Evolutionary conservation across 805 yeast species (phyloP).

Genomic region (Zygosaccharomyces siamensis): DNA sequence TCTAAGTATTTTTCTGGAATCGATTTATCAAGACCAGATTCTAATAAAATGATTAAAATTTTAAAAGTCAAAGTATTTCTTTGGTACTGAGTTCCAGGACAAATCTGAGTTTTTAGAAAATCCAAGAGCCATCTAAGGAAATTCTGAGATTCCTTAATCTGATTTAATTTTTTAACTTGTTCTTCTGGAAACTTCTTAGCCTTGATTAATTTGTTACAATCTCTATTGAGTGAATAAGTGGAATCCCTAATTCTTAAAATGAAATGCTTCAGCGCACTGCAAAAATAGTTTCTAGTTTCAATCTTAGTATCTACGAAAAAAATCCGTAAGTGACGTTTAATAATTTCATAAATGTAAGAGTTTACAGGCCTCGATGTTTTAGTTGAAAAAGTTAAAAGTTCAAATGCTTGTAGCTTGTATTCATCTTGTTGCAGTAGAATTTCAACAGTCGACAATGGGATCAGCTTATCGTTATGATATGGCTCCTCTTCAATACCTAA

Average conservation of each 20-base stretch:
- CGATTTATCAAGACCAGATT: conserved; percentile 52
- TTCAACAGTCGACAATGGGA: conserved; percentile 34
- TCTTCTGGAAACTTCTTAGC: conserved; percentile 38
- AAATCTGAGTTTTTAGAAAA: conserved; percentile 38
- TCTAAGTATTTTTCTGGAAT: conserved; percentile 37
- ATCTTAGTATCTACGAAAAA: conserved; percentile 62
- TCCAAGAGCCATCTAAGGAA: conserved; percentile 42
- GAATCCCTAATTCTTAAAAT: conserved; percentile 65
- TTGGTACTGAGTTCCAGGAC: conserved; percentile 57
- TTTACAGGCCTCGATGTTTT: conserved; percentile 58
- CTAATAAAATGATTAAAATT: conserved; percentile 43
- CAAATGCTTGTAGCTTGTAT: conserved; percentile 50
- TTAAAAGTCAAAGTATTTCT: conserved; percentile 46
- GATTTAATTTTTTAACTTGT: conserved; percentile 29
- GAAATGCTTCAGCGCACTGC: conserved; percentile 57
- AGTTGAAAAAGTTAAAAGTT: conserved; percentile 56
- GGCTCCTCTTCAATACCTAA: conserved; percentile 50
- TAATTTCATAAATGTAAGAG: conserved; percentile 38
- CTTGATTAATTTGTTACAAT: conserved; percentile 39
- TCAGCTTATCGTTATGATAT: conserved; percentile 36
- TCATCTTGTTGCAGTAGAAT: conserved; percentile 44
- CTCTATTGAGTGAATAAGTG: conserved; percentile 52
- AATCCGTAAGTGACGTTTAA: conserved; percentile 43
- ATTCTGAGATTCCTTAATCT: conserved; percentile 32
- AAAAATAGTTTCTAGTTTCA: conserved; percentile 62